phyloP scores from a whole-genome alignment of 495 filamentous ascomycete genomes.

The Mytilinidion resinicola region DNA sequence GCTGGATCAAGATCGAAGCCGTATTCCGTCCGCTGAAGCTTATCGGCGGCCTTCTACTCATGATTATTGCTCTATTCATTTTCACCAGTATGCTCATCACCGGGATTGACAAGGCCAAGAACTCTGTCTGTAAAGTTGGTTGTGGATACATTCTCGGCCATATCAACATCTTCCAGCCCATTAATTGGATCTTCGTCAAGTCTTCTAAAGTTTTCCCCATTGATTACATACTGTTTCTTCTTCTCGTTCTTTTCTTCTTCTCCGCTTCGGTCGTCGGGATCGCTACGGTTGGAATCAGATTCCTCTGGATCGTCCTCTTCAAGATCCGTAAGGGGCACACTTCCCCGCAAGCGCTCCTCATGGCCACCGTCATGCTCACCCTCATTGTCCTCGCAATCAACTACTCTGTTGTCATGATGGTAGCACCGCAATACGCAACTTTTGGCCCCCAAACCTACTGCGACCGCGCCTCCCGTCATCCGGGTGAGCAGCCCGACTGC shows the following conservation, averaged over 20 bases:
- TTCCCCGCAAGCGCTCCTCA: slow-evolving; percentile 83
- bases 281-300: slow-evolving; percentile 80
- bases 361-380: slow-evolving; percentile 84
- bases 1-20: slow-evolving; percentile 72
- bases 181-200: slow-evolving; percentile 85
- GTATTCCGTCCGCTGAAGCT: slow-evolving; percentile 79
- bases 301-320: slow-evolving; percentile 91
- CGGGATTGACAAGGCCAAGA: slow-evolving; percentile 89
- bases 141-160: slow-evolving; percentile 93
- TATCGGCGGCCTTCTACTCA: slow-evolving; percentile 70
- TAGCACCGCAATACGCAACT: slow-evolving; percentile 89
- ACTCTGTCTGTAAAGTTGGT: slow-evolving; percentile 80
- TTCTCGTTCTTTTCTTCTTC: slow-evolving; percentile 81
- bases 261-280: slow-evolving; percentile 78
- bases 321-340: slow-evolving; percentile 83
- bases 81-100: slow-evolving; percentile 95
- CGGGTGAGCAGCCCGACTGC: slow-evolving; percentile 69
- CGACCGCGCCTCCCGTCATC: slow-evolving; percentile 50
- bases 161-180: slow-evolving; percentile 87
- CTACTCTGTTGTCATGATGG: slow-evolving; percentile 82
- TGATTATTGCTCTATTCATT: slow-evolving; percentile 62
- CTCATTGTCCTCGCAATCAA: slow-evolving; percentile 84
- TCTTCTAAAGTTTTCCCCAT: slow-evolving; percentile 80
- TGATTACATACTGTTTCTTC: slow-evolving; percentile 81
- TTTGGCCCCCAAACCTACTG: slow-evolving; percentile 95